Evolutionary conservation across 345 rosid species (phyloP).

Genomic region (Eucalyptus caleyi): DNA sequence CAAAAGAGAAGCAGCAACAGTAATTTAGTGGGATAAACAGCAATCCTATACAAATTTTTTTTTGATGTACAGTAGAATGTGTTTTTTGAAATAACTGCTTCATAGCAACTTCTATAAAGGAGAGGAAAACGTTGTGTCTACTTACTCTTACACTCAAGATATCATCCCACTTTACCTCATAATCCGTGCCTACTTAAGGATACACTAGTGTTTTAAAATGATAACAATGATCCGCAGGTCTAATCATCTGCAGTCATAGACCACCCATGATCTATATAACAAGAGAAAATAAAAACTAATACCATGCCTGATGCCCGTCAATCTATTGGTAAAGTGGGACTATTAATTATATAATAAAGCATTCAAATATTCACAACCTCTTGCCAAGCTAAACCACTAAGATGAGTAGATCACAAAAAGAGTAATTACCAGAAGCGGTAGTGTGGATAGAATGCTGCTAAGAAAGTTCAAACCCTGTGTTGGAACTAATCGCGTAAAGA

Average conservation of each 20-base stretch:
- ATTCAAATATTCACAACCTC: background rate
- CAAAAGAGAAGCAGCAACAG: background rate
- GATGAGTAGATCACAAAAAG: background rate
- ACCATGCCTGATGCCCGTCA: background rate
- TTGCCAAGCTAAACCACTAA: background rate
- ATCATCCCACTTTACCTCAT: background rate
- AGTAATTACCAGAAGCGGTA: conserved; percentile 7
- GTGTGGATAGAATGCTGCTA: conserved; percentile 11
- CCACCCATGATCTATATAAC: background rate
- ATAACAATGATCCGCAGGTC: background rate
- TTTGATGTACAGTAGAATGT: background rate
- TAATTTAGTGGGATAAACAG: background rate
- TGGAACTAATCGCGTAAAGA: conserved; percentile 87
- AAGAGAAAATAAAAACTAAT: background rate
- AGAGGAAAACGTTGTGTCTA: background rate
- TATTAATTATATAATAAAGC: background rate
- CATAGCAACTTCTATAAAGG: background rate
- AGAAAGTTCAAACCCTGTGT: conserved; percentile 97
- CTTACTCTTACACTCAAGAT: background rate
- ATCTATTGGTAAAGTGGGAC: background rate
- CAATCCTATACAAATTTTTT: background rate
- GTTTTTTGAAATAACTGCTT: background rate
- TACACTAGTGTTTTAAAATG: background rate
- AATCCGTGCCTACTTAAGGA: background rate
- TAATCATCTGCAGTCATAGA: background rate